phyloP scores from a whole-genome alignment of 306 rosid genomes.

The Prunus salicina region DNA sequence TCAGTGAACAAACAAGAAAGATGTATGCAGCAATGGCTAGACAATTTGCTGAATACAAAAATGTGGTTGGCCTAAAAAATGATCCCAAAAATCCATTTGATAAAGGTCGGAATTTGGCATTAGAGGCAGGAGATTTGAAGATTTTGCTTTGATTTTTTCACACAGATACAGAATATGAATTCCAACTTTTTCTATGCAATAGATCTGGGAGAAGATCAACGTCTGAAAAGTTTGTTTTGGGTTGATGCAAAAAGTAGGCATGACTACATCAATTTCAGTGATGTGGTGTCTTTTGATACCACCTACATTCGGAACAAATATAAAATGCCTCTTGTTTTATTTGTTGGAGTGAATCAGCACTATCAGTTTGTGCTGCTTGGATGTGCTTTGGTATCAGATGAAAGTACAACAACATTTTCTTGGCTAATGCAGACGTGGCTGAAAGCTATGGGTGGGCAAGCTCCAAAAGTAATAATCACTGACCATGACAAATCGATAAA shows the following conservation, averaged over 20 bases:
- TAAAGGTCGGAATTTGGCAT: slow-evolving; percentile 73
- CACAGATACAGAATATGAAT: slow-evolving; percentile 80
- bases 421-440: slow-evolving; percentile 86
- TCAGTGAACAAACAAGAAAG: slow-evolving; percentile 96
- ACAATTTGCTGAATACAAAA: slow-evolving; percentile 94
- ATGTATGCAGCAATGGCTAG: slow-evolving; percentile 99
- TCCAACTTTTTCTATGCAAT: slow-evolving; percentile 83
- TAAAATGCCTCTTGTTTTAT: slow-evolving; percentile 90
- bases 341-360: slow-evolving; percentile 97
- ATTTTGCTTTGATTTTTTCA: slow-evolving; percentile 67
- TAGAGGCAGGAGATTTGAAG: slow-evolving; percentile 79
- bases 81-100: slow-evolving; percentile 78
- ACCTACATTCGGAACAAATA: slow-evolving; percentile 79
- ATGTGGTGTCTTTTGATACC: slow-evolving; percentile 88
- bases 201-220: slow-evolving; percentile 89
- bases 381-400: slow-evolving; percentile 92
- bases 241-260: slow-evolving; percentile 94
- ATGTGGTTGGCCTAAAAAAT: slow-evolving; percentile 82
- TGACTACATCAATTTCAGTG: slow-evolving; percentile 75
- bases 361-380: slow-evolving; percentile 90
- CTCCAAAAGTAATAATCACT: slow-evolving; percentile 78
- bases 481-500: slow-evolving; percentile 82
- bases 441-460: slow-evolving; percentile 86
- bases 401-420: slow-evolving; percentile 60
- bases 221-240: slow-evolving; percentile 81